Evolutionary conservation across 129 eudicot genomes (phyloP).

Genomic region (Centrapalus pauciflorus): DNA sequence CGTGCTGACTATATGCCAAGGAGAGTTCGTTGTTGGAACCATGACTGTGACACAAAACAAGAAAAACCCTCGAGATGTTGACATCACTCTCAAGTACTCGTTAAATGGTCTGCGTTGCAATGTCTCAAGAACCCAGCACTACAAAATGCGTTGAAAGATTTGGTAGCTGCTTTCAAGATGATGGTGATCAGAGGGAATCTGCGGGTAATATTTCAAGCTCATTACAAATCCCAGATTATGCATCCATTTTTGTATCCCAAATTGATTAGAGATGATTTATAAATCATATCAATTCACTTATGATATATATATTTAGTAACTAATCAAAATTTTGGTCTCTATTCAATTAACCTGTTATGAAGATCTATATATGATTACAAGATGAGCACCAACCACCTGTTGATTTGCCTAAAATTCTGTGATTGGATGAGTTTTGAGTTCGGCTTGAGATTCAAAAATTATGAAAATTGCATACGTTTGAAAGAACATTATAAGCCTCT

Average conservation of each 20-base stretch:
- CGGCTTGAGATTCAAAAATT: too few species aligned
- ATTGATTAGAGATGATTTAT: too few species aligned
- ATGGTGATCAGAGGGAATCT: neutral
- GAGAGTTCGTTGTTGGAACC: slow-evolving; percentile 65
- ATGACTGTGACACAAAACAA: slow-evolving; percentile 82
- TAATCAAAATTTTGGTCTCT: too few species aligned
- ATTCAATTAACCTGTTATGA: too few species aligned
- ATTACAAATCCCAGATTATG: neutral
- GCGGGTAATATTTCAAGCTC: neutral
- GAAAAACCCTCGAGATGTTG: slow-evolving; percentile 97
- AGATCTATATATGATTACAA: too few species aligned
- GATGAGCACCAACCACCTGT: too few species aligned
- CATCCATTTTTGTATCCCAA: slow-evolving; percentile 17
- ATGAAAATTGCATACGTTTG: too few species aligned
- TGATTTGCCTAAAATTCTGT: too few species aligned
- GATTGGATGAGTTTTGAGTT: too few species aligned
- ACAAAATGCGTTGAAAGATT: slow-evolving; percentile 53
- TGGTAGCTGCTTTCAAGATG: neutral
- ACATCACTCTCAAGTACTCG: slow-evolving; percentile 66
- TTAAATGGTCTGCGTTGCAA: slow-evolving; percentile 60
- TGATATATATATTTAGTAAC: too few species aligned
- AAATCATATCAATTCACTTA: too few species aligned
- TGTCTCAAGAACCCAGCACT: slow-evolving; percentile 69
- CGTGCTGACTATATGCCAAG: slow-evolving; percentile 75
- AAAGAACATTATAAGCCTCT: too few species aligned